A percentile compares a stretch with the other conserved stretches of the same genome.
phyloP scores from a whole-genome alignment of 768 basidiomycete species.

The Infundibulicybe gibba region DNA sequence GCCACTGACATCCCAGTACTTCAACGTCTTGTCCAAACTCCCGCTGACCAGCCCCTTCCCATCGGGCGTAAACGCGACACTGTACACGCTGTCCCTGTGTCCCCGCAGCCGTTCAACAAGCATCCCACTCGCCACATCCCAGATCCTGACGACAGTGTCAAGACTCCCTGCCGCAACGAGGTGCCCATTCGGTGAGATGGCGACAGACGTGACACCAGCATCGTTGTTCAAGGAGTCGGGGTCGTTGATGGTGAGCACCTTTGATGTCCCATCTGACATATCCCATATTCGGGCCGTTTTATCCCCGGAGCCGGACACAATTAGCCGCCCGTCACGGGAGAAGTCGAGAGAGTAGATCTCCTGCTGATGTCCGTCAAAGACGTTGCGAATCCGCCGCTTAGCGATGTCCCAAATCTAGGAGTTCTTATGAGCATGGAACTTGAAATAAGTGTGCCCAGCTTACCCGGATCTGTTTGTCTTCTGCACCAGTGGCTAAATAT shows the following conservation, averaged over 20 bases:
- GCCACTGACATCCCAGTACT: conserved; percentile 83
- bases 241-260: conserved; percentile 47
- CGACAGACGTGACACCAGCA: conserved; percentile 75
- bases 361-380: conserved; percentile 87
- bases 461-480: conserved; percentile 87
- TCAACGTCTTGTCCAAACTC: conserved; percentile 84
- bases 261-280: conserved; percentile 32
- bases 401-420: conserved; percentile 90
- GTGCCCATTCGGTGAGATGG: conserved; percentile 72
- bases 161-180: conserved; percentile 66
- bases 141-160: conserved; percentile 77
- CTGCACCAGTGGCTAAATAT: conserved; percentile 87
- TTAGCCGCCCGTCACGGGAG: conserved; percentile 77
- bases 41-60: conserved; percentile 89
- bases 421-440: not conserved
- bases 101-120: conserved; percentile 76
- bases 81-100: conserved; percentile 84
- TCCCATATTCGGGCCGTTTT: conserved; percentile 48
- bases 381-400: conserved; percentile 70
- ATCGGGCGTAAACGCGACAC: conserved; percentile 90
- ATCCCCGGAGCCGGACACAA: conserved; percentile 88
- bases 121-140: conserved; percentile 65
- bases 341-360: conserved; percentile 96
- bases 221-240: conserved; percentile 44
- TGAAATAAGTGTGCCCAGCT: conserved; percentile 14